phyloP scores from a whole-genome alignment of 2,329 filamentous ascomycete species.

The Colletotrichum musicola region DNA sequence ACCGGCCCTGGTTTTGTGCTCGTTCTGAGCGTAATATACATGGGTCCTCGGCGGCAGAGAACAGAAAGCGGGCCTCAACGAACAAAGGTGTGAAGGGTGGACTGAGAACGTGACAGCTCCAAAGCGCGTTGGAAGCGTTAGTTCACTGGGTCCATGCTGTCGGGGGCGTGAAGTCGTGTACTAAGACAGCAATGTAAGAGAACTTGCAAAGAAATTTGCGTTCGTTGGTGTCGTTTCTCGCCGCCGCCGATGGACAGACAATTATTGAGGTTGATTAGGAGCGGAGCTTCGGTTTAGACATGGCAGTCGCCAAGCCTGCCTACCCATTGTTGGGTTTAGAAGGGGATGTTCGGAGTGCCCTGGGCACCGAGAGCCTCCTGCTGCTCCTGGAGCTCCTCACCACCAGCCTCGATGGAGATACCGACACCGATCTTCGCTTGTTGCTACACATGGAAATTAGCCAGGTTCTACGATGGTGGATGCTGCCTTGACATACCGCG shows the following conservation, averaged over 20 bases:
- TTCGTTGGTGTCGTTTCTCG: conserved; percentile 34
- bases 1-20: conserved; percentile 27
- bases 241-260: conserved; percentile 36
- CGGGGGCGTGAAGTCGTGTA: conserved; percentile 35
- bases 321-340: conserved; percentile 59
- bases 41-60: conserved; percentile 24
- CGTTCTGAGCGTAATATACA: conserved; percentile 41
- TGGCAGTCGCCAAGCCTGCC: conserved; percentile 20
- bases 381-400: conserved; percentile 89
- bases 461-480: neutral
- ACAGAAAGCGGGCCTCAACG: conserved; percentile 31
- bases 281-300: conserved; percentile 41
- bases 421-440: conserved; percentile 94
- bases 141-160: conserved; percentile 30
- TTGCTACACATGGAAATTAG: conserved; percentile 72
- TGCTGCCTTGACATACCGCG: conserved; percentile 74
- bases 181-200: conserved; percentile 39
- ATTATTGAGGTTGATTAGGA: conserved; percentile 41
- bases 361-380: conserved; percentile 73
- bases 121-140: conserved; percentile 3
- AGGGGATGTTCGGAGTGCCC: conserved; percentile 72
- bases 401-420: conserved; percentile 88
- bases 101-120: conserved; percentile 15
- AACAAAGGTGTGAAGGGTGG: conserved; percentile 29
- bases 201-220: conserved; percentile 31